A percentile compares a stretch with the other conserved stretches of the same genome.
Evolutionary conservation across 2,329 filamentous ascomycete genomes (phyloP).

Genomic region (Periconia sp.): DNA sequence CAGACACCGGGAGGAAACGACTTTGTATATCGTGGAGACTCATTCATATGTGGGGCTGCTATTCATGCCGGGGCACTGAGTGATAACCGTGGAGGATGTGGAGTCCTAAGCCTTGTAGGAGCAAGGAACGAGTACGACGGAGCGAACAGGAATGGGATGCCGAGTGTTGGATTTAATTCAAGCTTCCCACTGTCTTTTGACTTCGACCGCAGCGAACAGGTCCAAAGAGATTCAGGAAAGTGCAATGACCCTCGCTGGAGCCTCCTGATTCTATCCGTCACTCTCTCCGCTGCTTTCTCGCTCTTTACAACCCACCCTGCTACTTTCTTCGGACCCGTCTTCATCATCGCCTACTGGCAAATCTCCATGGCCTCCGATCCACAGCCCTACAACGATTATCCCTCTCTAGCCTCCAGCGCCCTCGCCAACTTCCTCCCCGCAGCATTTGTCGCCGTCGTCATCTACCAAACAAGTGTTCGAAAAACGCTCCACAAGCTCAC

Average conservation of each 20-base stretch:
- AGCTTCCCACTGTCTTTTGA: conserved; percentile 38
- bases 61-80: conserved; percentile 37
- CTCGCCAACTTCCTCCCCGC: conserved; percentile 39
- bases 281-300: conserved; percentile 34
- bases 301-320: conserved; percentile 32
- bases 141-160: conserved; percentile 31
- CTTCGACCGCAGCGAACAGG: conserved; percentile 22
- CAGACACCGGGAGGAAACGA: conserved; percentile 17
- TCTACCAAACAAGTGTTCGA: conserved; percentile 31
- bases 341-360: conserved; percentile 38
- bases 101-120: conserved; percentile 30
- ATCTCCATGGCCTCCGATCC: conserved; percentile 41
- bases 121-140: conserved; percentile 24
- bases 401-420: conserved; percentile 33
- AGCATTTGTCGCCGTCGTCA: conserved; percentile 29
- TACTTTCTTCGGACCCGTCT: conserved; percentile 33
- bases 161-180: conserved; percentile 35
- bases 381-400: conserved; percentile 30
- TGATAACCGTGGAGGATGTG: conserved; percentile 36
- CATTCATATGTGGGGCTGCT: conserved; percentile 41
- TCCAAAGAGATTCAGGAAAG: conserved; percentile 15
- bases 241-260: conserved; percentile 39
- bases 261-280: conserved; percentile 33
- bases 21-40: conserved; percentile 38
- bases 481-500: conserved; percentile 29